Conservation (phyloP, 345 rosid species). For the Nasturtium officinale region DNA sequence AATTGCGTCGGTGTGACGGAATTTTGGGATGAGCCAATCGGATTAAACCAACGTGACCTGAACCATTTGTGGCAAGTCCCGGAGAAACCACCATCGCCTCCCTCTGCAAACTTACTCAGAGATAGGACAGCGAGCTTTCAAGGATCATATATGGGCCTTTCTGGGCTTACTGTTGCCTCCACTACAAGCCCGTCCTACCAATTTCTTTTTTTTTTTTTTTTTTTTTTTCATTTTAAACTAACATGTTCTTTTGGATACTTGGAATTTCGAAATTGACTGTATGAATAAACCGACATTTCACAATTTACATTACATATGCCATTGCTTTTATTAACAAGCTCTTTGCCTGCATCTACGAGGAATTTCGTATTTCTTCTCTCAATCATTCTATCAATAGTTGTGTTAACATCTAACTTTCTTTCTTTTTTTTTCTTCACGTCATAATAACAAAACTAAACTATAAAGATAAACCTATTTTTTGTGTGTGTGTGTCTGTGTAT, state of each 20-base stretch:
- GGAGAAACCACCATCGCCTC: constrained; percentile 33
- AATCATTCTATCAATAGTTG: no score
- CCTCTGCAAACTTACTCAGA: not conserved
- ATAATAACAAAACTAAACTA: not conserved
- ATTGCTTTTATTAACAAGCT: no score
- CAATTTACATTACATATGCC: no score
- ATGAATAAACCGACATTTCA: no score
- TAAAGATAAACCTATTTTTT: not conserved
- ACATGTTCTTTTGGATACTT: no score
- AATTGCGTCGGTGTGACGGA: constrained; percentile 9
- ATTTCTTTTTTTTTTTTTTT: not conserved
- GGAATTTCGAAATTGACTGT: no score
- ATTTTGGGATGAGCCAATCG: not conserved
- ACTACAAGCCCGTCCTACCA: not conserved
- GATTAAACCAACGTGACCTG: constrained; percentile 34
- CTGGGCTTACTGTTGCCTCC: not conserved
- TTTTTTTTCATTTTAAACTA: no score
- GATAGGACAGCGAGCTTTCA: no score
- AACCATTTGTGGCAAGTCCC: constrained; percentile 18
- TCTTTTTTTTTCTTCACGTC: not conserved
- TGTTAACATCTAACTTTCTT: not conserved
- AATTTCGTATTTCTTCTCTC: not conserved
- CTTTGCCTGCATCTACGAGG: not conserved
- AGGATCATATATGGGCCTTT: not conserved
- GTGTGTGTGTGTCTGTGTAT: not conserved